Conservation (phyloP, 208 protist genomes). For the Leishmania tarentolae region DNA sequence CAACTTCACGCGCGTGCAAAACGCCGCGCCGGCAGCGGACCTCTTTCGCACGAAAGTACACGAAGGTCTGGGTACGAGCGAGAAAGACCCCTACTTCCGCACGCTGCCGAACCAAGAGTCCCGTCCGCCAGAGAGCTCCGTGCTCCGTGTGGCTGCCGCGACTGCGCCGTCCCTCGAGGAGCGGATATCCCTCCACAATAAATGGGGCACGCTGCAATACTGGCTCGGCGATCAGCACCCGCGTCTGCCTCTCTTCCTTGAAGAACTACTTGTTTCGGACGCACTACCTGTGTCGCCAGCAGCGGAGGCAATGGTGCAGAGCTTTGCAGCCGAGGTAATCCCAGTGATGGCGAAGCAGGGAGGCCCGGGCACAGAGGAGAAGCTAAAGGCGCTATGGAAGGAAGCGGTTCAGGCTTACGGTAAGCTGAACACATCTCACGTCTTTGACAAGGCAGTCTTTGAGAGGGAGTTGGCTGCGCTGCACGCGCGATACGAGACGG, state of each 20-base stretch:
- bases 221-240: slow-evolving; percentile 70
- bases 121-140: slow-evolving; percentile 54
- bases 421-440: slow-evolving; percentile 27
- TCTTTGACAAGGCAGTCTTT: slow-evolving; percentile 66
- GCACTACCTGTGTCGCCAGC: slow-evolving; percentile 60
- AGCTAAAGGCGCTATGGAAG: slow-evolving; percentile 45
- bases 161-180: slow-evolving; percentile 64
- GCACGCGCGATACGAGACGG: slow-evolving; percentile 26
- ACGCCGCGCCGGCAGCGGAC: slow-evolving; percentile 66
- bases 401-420: slow-evolving; percentile 40
- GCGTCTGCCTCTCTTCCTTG: slow-evolving; percentile 63
- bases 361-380: slow-evolving; percentile 13
- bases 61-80: slow-evolving; percentile 78
- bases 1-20: slow-evolving; percentile 31
- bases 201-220: slow-evolving; percentile 69
- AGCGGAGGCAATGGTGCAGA: slow-evolving; percentile 54
- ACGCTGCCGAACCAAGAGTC: slow-evolving; percentile 77
- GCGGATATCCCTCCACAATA: slow-evolving; percentile 26
- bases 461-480: slow-evolving; percentile 41
- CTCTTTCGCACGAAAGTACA: slow-evolving; percentile 77
- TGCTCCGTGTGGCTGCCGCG: slow-evolving; percentile 35
- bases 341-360: slow-evolving; percentile 30
- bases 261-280: slow-evolving; percentile 43
- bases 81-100: slow-evolving; percentile 71
- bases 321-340: slow-evolving; percentile 59